These are phyloP conservation scores for Salix exigua DNA, from an alignment of 345 rosid species.

Conservation along the genomic window DNA sequence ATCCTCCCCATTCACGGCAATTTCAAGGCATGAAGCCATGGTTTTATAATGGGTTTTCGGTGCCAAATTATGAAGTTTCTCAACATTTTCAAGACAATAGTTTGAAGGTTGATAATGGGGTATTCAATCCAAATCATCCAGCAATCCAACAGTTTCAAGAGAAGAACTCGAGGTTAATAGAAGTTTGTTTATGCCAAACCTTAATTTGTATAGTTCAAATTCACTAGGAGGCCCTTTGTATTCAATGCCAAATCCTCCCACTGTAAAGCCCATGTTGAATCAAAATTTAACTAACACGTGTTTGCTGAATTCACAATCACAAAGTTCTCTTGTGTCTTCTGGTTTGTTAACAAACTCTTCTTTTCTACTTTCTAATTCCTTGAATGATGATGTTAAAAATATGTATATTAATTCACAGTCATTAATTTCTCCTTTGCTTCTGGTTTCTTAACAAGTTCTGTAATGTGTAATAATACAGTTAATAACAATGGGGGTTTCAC, in stretches of 20 bases:
- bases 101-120: not conserved
- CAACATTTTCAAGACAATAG: not conserved
- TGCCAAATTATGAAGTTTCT: not conserved
- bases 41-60: not conserved
- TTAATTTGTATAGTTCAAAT: too few species aligned
- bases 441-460: not conserved
- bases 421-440: not conserved
- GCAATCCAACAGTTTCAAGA: not conserved
- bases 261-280: not conserved
- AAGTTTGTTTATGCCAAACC: too few species aligned
- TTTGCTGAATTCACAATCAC: not conserved
- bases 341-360: constrained; percentile 29
- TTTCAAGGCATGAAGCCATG: not conserved
- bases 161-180: not conserved
- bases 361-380: not conserved
- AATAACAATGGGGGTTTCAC: not conserved
- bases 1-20: not conserved
- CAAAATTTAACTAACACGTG: not conserved
- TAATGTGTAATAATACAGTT: not conserved
- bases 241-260: too few species aligned
- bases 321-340: not conserved
- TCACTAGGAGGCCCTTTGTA: too few species aligned
- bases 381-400: not conserved
- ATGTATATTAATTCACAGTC: not conserved
- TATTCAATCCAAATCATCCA: not conserved